phyloP scores from a whole-genome alignment of 345 rosid genomes.

The Geranium rotundifolium region DNA sequence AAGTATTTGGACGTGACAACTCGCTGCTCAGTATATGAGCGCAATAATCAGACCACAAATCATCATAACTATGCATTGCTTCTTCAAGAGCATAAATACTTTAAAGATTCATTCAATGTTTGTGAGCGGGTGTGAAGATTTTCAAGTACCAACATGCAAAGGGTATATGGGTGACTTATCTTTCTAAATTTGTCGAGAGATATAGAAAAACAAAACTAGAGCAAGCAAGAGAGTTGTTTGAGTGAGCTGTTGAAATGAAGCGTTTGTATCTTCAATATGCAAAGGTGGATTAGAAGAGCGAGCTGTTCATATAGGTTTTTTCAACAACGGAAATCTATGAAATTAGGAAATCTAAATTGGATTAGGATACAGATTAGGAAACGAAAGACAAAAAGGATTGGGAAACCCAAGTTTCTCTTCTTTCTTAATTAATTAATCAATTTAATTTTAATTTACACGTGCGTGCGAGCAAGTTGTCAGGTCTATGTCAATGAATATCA shows the following conservation, averaged over 20 bases:
- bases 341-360: too few species aligned
- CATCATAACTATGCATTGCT: slow-evolving; percentile 76
- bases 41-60: slow-evolving; percentile 96
- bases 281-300: slow-evolving; percentile 89
- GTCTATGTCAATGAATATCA: too few species aligned
- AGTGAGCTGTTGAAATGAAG: slow-evolving; percentile 81
- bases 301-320: too few species aligned
- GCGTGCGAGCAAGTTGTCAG: too few species aligned
- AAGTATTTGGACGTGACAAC: too few species aligned
- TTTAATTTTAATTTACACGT: too few species aligned
- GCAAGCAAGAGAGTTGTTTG: slow-evolving; percentile 86
- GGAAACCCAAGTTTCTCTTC: too few species aligned
- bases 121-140: slow-evolving; percentile 96
- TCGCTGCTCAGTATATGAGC: too few species aligned
- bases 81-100: slow-evolving; percentile 74
- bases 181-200: slow-evolving; percentile 81
- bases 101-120: slow-evolving; percentile 97
- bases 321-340: too few species aligned
- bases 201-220: slow-evolving; percentile 84
- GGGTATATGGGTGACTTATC: slow-evolving; percentile 88
- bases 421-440: too few species aligned
- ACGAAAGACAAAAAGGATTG: too few species aligned
- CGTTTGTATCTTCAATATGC: slow-evolving; percentile 85
- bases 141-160: slow-evolving; percentile 95
- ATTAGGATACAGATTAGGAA: too few species aligned